Percentiles rank a stretch among this genome's conserved stretches.
Conservation (phyloP, 257 asterid genomes). For the Schizonepeta tenuifolia region DNA sequence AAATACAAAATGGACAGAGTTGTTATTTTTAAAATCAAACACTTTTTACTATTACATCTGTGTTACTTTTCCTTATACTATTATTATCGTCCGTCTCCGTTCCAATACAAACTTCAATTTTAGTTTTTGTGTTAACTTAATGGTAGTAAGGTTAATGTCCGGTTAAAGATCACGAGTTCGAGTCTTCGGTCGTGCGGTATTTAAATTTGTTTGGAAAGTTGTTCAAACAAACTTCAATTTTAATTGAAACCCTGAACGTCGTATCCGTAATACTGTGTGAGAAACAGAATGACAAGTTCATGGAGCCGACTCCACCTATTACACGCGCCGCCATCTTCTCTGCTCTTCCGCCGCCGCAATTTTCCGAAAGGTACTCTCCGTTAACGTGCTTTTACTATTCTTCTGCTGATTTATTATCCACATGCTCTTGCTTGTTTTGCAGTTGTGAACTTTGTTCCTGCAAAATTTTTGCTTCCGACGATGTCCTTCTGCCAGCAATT, state of each 20-base stretch:
- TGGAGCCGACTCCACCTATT: slow-evolving; percentile 59
- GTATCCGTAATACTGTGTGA: not conserved
- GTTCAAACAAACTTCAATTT: no score
- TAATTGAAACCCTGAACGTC: not conserved
- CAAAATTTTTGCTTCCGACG: slow-evolving; percentile 38
- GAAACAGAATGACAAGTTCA: slow-evolving; percentile 52
- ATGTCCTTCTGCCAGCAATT: slow-evolving; percentile 64
- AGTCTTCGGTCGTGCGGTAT: no score
- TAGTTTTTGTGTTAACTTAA: no score
- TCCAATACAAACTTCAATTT: no score
- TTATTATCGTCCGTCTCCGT: no score
- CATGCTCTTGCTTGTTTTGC: slow-evolving; percentile 25
- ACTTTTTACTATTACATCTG: no score
- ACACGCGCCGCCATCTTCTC: slow-evolving; percentile 53
- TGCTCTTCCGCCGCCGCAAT: slow-evolving; percentile 44
- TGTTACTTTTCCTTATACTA: no score
- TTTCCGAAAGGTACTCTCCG: slow-evolving; percentile 43
- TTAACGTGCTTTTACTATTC: not conserved
- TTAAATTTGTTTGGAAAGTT: no score
- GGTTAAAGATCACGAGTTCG: no score
- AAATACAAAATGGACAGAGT: no score
- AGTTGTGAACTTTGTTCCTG: slow-evolving; percentile 56
- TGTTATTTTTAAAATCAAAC: no score
- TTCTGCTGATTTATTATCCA: not conserved
- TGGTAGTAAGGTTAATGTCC: no score